Conservation (phyloP, 2,329 filamentous ascomycete species). For the Dactylella cylindrospora region DNA sequence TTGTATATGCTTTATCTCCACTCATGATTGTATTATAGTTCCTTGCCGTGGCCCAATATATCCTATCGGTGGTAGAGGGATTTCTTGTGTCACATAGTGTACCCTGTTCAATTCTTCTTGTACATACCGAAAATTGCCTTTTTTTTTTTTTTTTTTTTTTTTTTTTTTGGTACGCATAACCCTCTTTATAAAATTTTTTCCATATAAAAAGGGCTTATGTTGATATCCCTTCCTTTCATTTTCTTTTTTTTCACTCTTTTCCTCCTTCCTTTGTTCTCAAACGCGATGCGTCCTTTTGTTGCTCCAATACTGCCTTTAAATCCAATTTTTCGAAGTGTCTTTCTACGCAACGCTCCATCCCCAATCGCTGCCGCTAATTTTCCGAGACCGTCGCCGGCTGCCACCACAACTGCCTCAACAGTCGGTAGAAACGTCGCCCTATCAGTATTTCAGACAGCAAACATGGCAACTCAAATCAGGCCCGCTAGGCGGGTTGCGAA, state of each 20-base stretch:
- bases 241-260: slow-evolving; percentile 4
- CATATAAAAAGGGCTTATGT: too few species aligned
- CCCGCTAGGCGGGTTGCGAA: slow-evolving; percentile 57
- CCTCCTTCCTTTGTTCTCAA: slow-evolving; percentile 4
- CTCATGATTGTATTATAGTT: neutral
- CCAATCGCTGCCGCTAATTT: slow-evolving; percentile 37
- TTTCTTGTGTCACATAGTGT: too few species aligned
- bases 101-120: too few species aligned
- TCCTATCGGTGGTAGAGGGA: too few species aligned
- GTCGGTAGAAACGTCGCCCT: slow-evolving; percentile 31
- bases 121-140: slow-evolving; percentile 23
- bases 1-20: slow-evolving; percentile 14
- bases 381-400: slow-evolving; percentile 11
- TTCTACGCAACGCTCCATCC: slow-evolving; percentile 31
- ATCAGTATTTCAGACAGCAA: slow-evolving; percentile 33
- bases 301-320: slow-evolving; percentile 35
- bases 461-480: slow-evolving; percentile 50
- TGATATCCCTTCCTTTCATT: neutral
- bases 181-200: too few species aligned
- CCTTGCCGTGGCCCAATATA: too few species aligned
- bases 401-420: slow-evolving; percentile 20
- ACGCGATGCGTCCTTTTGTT: slow-evolving; percentile 35
- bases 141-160: slow-evolving; percentile 17
- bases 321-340: slow-evolving; percentile 38
- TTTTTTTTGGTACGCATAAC: too few species aligned